Percentiles rank a stretch among this genome's conserved stretches.
These are phyloP conservation scores for Cladorrhinum sp. DNA, from an alignment of 2,329 filamentous ascomycete species.

Conservation along the genomic window DNA sequence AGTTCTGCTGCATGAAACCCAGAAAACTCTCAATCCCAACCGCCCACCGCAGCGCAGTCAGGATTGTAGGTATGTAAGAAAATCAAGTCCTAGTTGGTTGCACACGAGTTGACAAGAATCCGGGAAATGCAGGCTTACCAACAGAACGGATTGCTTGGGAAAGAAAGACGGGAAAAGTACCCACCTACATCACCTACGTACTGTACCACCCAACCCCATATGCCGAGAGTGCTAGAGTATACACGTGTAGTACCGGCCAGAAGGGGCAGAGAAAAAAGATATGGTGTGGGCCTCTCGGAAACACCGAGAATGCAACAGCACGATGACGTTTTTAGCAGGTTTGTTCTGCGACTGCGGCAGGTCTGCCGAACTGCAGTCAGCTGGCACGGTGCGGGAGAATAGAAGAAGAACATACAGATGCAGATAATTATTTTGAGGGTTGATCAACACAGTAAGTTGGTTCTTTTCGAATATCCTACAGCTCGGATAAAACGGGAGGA, in stretches of 20 bases:
- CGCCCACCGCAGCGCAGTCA: no score
- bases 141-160: background rate
- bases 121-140: background rate
- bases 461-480: background rate
- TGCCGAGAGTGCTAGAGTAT: background rate
- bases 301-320: no score
- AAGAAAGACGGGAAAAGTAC: no score
- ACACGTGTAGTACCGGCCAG: background rate
- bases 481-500: background rate
- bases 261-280: background rate
- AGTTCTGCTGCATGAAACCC: background rate
- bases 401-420: background rate
- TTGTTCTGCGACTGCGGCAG: no score
- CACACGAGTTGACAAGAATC: no score
- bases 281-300: background rate
- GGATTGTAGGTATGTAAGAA: background rate
- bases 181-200: no score
- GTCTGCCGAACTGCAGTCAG: constrained; percentile 9
- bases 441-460: background rate
- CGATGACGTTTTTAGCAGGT: background rate
- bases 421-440: background rate
- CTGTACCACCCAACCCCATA: no score
- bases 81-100: background rate
- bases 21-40: background rate
- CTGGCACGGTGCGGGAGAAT: background rate